Base-by-base conservation (phyloP, 768 basidiomycete genomes). In the Leucogyrophana mollusca region DNA sequence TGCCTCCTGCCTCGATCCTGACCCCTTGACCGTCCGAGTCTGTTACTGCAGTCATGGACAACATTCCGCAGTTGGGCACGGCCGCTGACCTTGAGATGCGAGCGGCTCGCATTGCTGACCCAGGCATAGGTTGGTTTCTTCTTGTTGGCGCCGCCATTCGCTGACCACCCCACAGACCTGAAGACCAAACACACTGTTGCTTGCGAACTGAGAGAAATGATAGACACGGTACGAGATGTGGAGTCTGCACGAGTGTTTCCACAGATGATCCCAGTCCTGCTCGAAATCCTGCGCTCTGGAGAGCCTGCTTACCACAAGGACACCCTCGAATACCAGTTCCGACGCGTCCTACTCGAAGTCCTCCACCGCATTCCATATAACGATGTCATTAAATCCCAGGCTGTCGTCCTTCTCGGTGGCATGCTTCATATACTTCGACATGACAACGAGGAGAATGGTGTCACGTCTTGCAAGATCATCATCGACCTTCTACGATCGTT, bases 381-480 rank as follows among this genome's bases (percentile, higher is more conserved):
- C 43, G 96, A 98, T 44, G 71, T 78, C n/a, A 72, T 94, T 17
- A 79, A 87, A 33, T 74, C 78, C 42, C 85, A 88, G 52, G 76
- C 82, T 14, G 68, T 76, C 11, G 62, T 76, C 2, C 78, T 98
- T 36, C 87, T 89, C 62, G 75, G 74, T 45, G 84, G 91, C 43
- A 83, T 96, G 82, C 75, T 97, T 30, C 77, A 90, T 51, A 73
- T 93, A 43, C 75, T 98, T 23, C 84, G 87, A 20, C 72, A 80
- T 54, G 96, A 99, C 71, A 97, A 96, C 62, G 96, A 99, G 68
- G 96, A 99, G 62, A 94, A 94, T 59, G 96, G 90, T 2, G 77
- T 87, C 24, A 77, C 84, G 2, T 88, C 87, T 45, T 91, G 94
- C 77, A 98, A 97, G 69, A 87, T 85, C 46, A 76, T 96, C 58